A percentile compares a stretch with the other conserved stretches of the same genome.
These are phyloP conservation scores for Lentinula sp. DNA, from an alignment of 768 basidiomycete genomes.

Conservation along the genomic window DNA sequence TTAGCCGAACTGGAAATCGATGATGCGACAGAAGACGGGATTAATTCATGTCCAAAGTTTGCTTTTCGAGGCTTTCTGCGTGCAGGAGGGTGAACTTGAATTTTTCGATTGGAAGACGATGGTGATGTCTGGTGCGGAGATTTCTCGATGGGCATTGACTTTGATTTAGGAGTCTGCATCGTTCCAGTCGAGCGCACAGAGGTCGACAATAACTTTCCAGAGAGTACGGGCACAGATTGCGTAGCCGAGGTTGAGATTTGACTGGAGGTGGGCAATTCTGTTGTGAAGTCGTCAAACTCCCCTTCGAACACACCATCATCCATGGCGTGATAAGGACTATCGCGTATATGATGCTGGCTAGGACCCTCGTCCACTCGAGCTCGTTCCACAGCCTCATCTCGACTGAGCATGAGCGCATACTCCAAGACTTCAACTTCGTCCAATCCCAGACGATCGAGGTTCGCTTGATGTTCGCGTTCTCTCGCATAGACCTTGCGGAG, in stretches of 20 bases:
- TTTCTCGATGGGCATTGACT: constrained; percentile 19
- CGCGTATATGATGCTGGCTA: background rate
- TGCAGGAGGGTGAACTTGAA: constrained; percentile 48
- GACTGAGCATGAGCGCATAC: constrained; percentile 80
- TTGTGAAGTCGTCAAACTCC: constrained; percentile 39
- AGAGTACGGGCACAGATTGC: background rate
- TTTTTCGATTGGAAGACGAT: constrained; percentile 41
- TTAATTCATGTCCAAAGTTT: constrained; percentile 24
- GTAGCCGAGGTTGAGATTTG: background rate
- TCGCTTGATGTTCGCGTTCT: constrained; percentile 51
- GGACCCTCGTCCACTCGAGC: background rate
- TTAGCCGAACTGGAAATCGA: constrained; percentile 20
- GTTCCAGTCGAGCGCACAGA: constrained; percentile 15
- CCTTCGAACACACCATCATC: constrained; percentile 56
- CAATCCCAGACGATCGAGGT: constrained; percentile 60
- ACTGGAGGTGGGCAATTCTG: background rate
- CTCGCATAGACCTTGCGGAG: constrained; percentile 33
- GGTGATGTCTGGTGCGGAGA: constrained; percentile 13
- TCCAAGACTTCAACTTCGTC: constrained; percentile 72
- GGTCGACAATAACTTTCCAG: constrained; percentile 9
- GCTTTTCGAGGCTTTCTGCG: constrained; percentile 53
- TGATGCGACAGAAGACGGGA: constrained; percentile 22
- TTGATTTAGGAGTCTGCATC: constrained; percentile 6
- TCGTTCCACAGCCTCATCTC: constrained; percentile 53
- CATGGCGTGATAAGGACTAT: constrained; percentile 9